Conservation (phyloP, 2,329 filamentous ascomycete genomes). For the Nothopassalora personata region DNA sequence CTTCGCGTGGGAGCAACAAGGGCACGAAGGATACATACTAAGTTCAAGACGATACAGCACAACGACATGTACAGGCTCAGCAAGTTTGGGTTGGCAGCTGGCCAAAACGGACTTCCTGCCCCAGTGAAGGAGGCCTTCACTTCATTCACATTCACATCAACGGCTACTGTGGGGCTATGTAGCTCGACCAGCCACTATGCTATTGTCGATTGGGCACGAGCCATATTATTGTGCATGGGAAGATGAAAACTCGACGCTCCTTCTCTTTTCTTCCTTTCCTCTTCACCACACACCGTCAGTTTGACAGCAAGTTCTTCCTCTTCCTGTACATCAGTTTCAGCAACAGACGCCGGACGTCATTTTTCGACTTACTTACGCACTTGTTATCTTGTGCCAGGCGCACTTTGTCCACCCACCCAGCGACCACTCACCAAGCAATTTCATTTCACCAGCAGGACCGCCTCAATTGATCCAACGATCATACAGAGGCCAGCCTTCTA, state of each 20-base stretch:
- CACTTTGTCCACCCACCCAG: background rate
- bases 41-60: background rate
- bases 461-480: background rate
- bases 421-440: background rate
- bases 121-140: background rate
- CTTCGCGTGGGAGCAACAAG: background rate
- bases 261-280: background rate
- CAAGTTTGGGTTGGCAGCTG: background rate
- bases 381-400: background rate
- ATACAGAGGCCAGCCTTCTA: background rate
- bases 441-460: background rate
- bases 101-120: background rate
- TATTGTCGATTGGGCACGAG: background rate
- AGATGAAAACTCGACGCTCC: background rate
- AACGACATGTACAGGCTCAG: background rate
- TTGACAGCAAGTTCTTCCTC: background rate
- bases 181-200: background rate
- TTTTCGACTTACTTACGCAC: background rate
- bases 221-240: background rate
- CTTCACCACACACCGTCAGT: background rate
- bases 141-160: conserved; percentile 1
- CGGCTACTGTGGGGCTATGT: background rate
- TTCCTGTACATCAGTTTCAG: background rate
- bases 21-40: background rate
- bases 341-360: background rate